Evolutionary conservation across 78 protist species (phyloP).

Genomic region (Thecamonas trahens): DNA sequence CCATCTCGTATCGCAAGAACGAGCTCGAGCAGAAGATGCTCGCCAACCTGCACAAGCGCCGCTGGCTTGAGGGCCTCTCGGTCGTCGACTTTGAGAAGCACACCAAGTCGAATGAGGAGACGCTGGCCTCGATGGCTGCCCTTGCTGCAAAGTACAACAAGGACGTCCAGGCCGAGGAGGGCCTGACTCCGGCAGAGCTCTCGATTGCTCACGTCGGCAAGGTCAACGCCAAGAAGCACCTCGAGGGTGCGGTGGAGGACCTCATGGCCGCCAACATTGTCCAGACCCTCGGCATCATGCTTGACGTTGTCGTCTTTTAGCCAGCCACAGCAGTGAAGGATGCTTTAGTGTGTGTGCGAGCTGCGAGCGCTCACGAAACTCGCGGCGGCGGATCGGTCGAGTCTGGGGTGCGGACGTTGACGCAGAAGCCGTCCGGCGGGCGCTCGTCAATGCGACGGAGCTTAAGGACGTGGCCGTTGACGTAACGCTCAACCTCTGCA

Average conservation of each 20-base stretch:
- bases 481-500: too few relatives aligned
- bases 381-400: too few relatives aligned
- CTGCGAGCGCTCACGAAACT: too few relatives aligned
- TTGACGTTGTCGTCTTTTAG: constrained; percentile 89
- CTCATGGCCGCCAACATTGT: constrained; percentile 89
- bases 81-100: constrained; percentile 67
- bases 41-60: constrained; percentile 71
- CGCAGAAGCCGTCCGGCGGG: too few relatives aligned
- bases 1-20: constrained; percentile 93
- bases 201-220: constrained; percentile 59
- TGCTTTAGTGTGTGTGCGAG: too few relatives aligned
- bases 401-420: too few relatives aligned
- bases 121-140: not conserved
- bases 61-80: constrained; percentile 87
- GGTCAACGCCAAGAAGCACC: constrained; percentile 84
- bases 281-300: constrained; percentile 92
- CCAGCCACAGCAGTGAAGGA: too few relatives aligned
- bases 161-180: constrained; percentile 77
- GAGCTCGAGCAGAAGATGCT: constrained; percentile 96
- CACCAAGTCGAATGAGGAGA: constrained; percentile 59
- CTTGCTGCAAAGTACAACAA: not conserved
- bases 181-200: constrained; percentile 61
- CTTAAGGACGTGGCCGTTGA: too few relatives aligned
- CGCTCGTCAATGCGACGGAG: too few relatives aligned
- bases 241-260: constrained; percentile 61